Base-by-base conservation (phyloP, 2,329 filamentous ascomycete genomes). In the Fonsecaea monophora region DNA sequence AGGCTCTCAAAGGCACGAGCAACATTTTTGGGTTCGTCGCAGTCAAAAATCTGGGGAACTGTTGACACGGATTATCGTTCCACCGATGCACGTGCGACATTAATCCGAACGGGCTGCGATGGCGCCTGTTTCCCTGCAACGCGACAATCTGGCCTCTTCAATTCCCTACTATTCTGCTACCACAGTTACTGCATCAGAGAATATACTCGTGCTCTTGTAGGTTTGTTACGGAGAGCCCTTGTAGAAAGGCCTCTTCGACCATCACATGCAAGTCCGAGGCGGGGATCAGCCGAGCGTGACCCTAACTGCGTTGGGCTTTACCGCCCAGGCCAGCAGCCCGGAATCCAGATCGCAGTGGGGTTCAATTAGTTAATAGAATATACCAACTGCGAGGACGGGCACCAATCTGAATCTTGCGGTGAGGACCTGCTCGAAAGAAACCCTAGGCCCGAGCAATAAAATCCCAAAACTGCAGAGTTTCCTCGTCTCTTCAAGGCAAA, bases 261-360 rank as follows among this genome's bases (percentile, higher is more conserved):
- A n/a, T 45, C 40, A 45, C 40, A 45, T 50, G 45, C 9, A 50
- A 12, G 45, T 50, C 45, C 25, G 45, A 50, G 45, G 45, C 45
- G 45, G 45, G 18, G 45, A 30, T 50, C 45, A 30, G 25, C 10
- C n/a, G 45, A 50, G 45, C 45, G 21, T 18, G 45, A 50, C 8
- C 21, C 45, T 50, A 50, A 50, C 45, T 50, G 45, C 21, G 45
- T 50, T 50, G 18, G 45, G 18, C 21, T 18, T 50, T 50, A 55
- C 53, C 53, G 53, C 53, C 53, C 5, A 13, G 15, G 53, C 53
- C 21, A 48, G n/a, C 50, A 25, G 37, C 34, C 53, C 53, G 34
- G 25, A 55, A 62, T 62, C 60, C 60, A 62, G 60, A 62, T 55
- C 53, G 34, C 53, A 13, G 60, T 61, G 59, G 59, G 48, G 59